Evolutionary conservation across 208 protist genomes (phyloP), one percentile per base, ranked within the genome.

Genomic region (Crithidia expoeki): DNA sequence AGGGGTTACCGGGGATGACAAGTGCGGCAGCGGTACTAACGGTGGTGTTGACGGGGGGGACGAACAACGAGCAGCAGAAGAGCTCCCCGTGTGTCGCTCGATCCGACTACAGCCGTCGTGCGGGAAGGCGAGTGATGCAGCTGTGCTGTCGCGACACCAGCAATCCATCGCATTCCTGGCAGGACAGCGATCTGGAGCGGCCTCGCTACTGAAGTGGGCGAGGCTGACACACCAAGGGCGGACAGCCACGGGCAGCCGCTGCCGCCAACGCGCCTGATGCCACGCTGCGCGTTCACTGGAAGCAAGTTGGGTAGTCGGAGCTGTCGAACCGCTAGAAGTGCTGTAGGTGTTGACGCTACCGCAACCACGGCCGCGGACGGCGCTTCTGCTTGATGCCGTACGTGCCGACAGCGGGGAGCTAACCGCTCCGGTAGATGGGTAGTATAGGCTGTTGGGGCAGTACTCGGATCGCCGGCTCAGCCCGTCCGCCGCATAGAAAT

Each of bases 181-280:
- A 6, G 70, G 33, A 23, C 21, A 19, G n/a, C 32, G 30, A 4
- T 57, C 61, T 2, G 17, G 6, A 11, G 17, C 1, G 14, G 42
- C 38, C 49, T 56, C 46, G 57, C 61, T 40, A 64, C 53, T 33
- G 19, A 67, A 67, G 21, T 33, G n/a, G 4, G 61, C 12, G 2
- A 64, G 64, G 0, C n/a, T 17, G 4, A 51, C 47, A 42, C 72
- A 58, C 72, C 72, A 77, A 21, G 57, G 72, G 11, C 58, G 72
- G 21, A 32, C 40, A 0, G 64, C 56, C 14, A 65, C 58, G 0
- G 64, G 65, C 0, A 72, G 51, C 12, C 72, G 72, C 27, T 77
- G 72, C 17, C 64, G 72, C 72, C 72, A 77, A 4, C 72, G 63
- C n/a, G 72, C 72, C 50, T 72, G 72, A 62, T 77, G 72, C 72